These are phyloP conservation scores for Paratinospora sagittata DNA, from an alignment of 164 flowering plant genomes.

Conservation along the genomic window DNA sequence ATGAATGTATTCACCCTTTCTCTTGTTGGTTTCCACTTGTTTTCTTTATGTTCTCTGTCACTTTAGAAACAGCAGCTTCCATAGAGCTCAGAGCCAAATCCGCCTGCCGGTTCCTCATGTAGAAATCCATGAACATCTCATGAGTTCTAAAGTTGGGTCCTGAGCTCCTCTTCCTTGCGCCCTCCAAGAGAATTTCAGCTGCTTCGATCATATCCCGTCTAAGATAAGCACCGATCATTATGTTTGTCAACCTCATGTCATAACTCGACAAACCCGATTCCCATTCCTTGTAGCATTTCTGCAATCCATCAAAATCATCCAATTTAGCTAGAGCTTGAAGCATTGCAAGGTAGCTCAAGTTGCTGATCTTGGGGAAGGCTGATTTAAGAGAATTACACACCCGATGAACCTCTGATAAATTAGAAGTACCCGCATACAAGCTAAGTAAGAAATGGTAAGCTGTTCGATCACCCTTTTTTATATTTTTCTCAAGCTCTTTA, in stretches of 20 bases:
- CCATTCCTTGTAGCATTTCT: constrained; percentile 54
- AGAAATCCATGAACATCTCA: constrained; percentile 42
- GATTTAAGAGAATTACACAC: constrained; percentile 46
- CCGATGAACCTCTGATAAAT: constrained; percentile 45
- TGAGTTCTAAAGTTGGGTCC: constrained; percentile 26
- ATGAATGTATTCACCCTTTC: constrained; percentile 33
- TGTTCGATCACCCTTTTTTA: constrained; percentile 24
- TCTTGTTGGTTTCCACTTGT: constrained; percentile 37
- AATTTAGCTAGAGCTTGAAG: constrained; percentile 53
- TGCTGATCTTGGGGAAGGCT: constrained; percentile 29
- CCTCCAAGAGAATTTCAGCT: constrained; percentile 36
- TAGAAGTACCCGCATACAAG: constrained; percentile 44
- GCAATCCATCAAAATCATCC: constrained; percentile 39
- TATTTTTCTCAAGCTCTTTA: constrained; percentile 36
- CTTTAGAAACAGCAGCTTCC: constrained; percentile 34
- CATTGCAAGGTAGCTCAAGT: constrained; percentile 48
- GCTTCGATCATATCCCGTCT: constrained; percentile 46
- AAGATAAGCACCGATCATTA: constrained; percentile 33
- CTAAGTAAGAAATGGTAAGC: constrained; percentile 58
- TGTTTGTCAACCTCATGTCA: constrained; percentile 47
- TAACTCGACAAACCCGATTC: constrained; percentile 29
- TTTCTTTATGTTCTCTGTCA: constrained; percentile 7
- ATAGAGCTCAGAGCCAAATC: constrained; percentile 37
- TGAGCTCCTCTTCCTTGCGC: constrained; percentile 25
- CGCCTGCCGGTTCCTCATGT: constrained; percentile 26